phyloP scores from a whole-genome alignment of 1,139 yeast genomes.

The Kluyveromyces marxianus region DNA sequence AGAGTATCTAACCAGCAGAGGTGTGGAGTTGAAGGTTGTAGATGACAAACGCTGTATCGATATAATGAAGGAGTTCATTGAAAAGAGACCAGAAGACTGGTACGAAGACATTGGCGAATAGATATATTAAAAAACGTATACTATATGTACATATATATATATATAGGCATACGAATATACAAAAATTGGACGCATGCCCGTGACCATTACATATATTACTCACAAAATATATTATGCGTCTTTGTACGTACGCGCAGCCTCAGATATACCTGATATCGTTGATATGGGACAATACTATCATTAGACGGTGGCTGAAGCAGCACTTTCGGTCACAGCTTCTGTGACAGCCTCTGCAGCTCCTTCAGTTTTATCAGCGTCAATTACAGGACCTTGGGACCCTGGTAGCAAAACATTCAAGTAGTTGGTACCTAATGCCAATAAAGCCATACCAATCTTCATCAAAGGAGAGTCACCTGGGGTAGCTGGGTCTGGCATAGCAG shows the following conservation, averaged over 20 bases:
- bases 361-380: slow-evolving; percentile 11
- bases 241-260: neutral
- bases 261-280: slow-evolving; percentile 5
- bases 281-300: neutral
- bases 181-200: too few species aligned
- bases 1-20: slow-evolving; percentile 54
- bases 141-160: too few species aligned
- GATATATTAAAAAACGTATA: neutral
- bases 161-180: too few species aligned
- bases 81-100: slow-evolving; percentile 77
- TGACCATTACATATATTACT: too few species aligned
- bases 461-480: slow-evolving; percentile 29
- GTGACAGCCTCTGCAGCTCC: slow-evolving; percentile 12
- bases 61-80: slow-evolving; percentile 69
- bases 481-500: slow-evolving; percentile 20
- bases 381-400: slow-evolving; percentile 16
- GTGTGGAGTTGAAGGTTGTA: slow-evolving; percentile 68
- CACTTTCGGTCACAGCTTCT: neutral
- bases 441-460: slow-evolving; percentile 40
- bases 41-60: slow-evolving; percentile 61
- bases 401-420: slow-evolving; percentile 42
- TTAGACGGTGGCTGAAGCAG: slow-evolving; percentile 12
- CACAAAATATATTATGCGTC: too few species aligned
- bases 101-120: slow-evolving; percentile 79
- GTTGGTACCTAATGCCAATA: slow-evolving; percentile 43